A percentile compares a stretch with the other conserved stretches of the same genome.
phyloP scores from a whole-genome alignment of 1,284 basidiomycete genomes.

The Leccinum proliferum region DNA sequence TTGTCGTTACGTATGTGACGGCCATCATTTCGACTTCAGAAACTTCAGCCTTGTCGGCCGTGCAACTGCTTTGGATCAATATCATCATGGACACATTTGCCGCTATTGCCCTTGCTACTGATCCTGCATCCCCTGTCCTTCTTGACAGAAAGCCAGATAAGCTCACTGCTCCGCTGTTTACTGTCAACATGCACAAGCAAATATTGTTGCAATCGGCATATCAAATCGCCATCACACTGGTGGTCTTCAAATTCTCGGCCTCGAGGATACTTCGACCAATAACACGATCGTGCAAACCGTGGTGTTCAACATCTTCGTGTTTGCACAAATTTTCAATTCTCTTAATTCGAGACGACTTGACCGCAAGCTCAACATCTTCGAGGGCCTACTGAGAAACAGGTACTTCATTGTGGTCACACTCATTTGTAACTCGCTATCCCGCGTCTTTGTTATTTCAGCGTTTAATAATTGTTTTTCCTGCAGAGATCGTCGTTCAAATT shows the following conservation, averaged over 20 bases:
- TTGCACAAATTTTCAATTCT: constrained; percentile 94
- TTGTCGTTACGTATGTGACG: constrained; percentile 90
- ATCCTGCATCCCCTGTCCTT: constrained; percentile 80
- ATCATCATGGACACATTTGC: constrained; percentile 99
- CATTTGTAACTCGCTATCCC: constrained; percentile 53
- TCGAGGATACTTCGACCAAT: constrained; percentile 39
- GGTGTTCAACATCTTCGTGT: constrained; percentile 97
- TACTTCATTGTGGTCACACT: constrained; percentile 88
- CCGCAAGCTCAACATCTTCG: constrained; percentile 84
- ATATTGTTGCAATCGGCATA: constrained; percentile 89
- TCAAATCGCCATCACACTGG: constrained; percentile 79
- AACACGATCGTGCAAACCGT: constrained; percentile 72
- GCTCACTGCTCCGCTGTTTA: constrained; percentile 85
- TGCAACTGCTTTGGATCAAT: constrained; percentile 97
- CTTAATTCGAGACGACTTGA: constrained; percentile 90
- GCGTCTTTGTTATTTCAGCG: neutral
- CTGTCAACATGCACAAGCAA: constrained; percentile 92
- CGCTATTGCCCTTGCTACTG: constrained; percentile 93
- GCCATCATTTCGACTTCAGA: constrained; percentile 60
- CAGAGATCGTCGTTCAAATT: constrained; percentile 85
- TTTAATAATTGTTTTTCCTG: constrained; percentile 1
- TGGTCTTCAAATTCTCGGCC: constrained; percentile 68
- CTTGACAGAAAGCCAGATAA: constrained; percentile 90
- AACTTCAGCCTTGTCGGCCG: constrained; percentile 85
- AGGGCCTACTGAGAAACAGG: constrained; percentile 74